These are phyloP conservation scores for Capsella bursapastoris DNA, from an alignment of 345 rosid species.

Conservation along the genomic window DNA sequence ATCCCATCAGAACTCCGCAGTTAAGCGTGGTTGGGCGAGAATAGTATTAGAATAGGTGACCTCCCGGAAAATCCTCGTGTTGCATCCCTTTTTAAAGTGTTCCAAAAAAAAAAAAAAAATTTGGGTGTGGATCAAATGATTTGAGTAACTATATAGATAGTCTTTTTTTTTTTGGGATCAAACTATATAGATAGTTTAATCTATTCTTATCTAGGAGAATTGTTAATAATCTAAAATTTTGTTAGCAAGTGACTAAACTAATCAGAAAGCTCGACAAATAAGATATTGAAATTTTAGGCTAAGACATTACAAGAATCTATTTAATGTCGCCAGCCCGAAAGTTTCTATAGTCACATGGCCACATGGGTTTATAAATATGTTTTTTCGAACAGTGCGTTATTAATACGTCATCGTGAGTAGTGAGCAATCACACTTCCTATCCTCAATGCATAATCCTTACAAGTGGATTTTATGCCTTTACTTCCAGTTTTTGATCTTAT, in stretches of 20 bases:
- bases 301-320: not conserved
- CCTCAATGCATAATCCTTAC: too few species aligned
- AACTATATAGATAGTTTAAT: not conserved
- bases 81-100: too few species aligned
- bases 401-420: constrained; percentile 12
- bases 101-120: too few species aligned
- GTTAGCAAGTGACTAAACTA: not conserved
- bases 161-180: too few species aligned
- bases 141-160: not conserved
- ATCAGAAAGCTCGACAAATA: not conserved
- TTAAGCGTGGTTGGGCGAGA: too few species aligned
- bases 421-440: not conserved
- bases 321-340: constrained; percentile 9
- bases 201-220: not conserved
- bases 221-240: not conserved
- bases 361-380: not conserved
- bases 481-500: too few species aligned
- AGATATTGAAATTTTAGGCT: not conserved
- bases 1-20: too few species aligned
- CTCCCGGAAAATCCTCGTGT: too few species aligned
- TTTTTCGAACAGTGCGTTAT: constrained; percentile 23
- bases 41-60: too few species aligned
- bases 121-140: not conserved
- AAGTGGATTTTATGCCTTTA: too few species aligned
- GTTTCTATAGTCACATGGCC: constrained; percentile 30